Conservation (phyloP, 2,329 filamentous ascomycete genomes). For the Nigrospora osmanthi region DNA sequence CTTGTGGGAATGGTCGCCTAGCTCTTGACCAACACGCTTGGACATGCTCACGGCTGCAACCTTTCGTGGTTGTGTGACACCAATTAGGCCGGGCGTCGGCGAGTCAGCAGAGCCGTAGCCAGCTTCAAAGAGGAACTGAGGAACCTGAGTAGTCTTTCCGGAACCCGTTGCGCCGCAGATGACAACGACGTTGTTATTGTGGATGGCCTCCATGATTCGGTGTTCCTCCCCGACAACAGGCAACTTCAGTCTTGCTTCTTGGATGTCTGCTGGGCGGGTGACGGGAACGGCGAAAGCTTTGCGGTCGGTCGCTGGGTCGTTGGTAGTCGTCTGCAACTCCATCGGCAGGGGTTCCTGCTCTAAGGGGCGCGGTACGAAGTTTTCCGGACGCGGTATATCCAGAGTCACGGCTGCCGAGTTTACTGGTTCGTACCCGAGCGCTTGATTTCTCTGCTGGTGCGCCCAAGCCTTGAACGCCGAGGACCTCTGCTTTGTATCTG, state of each 20-base stretch:
- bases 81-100: conserved; percentile 84
- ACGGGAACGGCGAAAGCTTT: conserved; percentile 74
- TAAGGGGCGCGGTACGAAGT: conserved; percentile 58
- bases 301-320: conserved; percentile 36
- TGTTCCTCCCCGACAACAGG: conserved; percentile 95
- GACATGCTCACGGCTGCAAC: conserved; percentile 97
- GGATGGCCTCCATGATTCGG: conserved; percentile 94
- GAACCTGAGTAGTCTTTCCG: conserved; percentile 95
- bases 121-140: conserved; percentile 91
- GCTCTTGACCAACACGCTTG: conserved; percentile 78
- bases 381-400: conserved; percentile 47
- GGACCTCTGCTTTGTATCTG: conserved; percentile 30
- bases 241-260: conserved; percentile 68
- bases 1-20: conserved; percentile 66
- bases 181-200: conserved; percentile 83
- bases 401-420: conserved; percentile 32
- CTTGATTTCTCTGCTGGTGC: conserved; percentile 74
- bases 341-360: conserved; percentile 65
- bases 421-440: conserved; percentile 56
- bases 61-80: conserved; percentile 86
- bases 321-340: conserved; percentile 55
- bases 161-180: conserved; percentile 94
- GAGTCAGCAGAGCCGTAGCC: conserved; percentile 77
- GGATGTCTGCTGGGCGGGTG: conserved; percentile 62
- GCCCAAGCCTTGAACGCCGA: conserved; percentile 94